phyloP scores from a whole-genome alignment of 495 filamentous ascomycete species.

The Aspergillus olivimuriae region DNA sequence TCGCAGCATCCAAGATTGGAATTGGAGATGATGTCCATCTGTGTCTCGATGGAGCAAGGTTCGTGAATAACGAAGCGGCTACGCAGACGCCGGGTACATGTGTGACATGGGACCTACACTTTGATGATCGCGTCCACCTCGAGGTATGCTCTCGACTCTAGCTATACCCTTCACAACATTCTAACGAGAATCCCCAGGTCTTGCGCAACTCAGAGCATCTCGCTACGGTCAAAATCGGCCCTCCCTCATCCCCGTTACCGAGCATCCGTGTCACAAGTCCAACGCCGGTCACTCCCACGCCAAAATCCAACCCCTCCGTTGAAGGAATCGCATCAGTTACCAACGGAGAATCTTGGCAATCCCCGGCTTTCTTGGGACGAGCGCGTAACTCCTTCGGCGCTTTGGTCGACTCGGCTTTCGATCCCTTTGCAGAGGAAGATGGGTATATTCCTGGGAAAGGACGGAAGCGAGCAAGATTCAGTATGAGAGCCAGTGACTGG shows the following conservation, averaged over 20 bases:
- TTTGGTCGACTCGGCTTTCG: constrained; percentile 50
- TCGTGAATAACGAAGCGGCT: constrained; percentile 39
- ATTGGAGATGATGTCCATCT: constrained; percentile 73
- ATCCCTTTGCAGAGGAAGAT: constrained; percentile 68
- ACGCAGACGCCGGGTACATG: constrained; percentile 57
- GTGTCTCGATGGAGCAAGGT: constrained; percentile 58
- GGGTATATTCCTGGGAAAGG: constrained; percentile 55
- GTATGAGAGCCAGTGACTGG: constrained; percentile 61
- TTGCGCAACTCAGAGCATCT: constrained; percentile 23
- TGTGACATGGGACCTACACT: constrained; percentile 68
- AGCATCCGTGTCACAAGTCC: constrained; percentile 7
- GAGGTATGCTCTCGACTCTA: constrained; percentile 40
- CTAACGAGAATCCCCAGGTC: constrained; percentile 25
- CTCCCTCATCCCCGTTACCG: constrained; percentile 20
- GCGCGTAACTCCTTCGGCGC: constrained; percentile 54
- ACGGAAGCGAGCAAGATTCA: constrained; percentile 69
- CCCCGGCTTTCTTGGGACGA: constrained; percentile 71
- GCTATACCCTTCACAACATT: not conserved
- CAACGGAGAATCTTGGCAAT: constrained; percentile 44
- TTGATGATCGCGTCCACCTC: constrained; percentile 50
- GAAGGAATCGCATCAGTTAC: constrained; percentile 2
- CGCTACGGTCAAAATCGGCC: constrained; percentile 43
- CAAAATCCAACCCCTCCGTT: constrained; percentile 3
- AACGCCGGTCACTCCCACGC: constrained; percentile 24
- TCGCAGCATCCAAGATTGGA: constrained; percentile 58